These are phyloP conservation scores for Beauveria scarabaeidicola DNA, from an alignment of 2,329 filamentous ascomycete species.

Conservation along the genomic window DNA sequence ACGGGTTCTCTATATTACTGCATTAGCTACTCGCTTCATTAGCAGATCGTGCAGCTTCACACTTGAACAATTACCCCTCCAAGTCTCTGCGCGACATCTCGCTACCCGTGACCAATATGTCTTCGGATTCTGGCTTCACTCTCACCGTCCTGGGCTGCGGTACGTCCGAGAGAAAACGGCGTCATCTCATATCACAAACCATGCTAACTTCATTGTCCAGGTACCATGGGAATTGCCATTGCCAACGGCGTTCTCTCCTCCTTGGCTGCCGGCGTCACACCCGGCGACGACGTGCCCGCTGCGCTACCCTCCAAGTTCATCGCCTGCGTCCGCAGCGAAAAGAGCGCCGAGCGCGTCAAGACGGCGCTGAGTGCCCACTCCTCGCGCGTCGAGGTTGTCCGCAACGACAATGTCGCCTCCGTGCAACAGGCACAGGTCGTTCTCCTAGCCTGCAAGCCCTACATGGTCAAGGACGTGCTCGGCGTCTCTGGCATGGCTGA, in stretches of 20 bases:
- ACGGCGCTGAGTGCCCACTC: slow-evolving; percentile 56
- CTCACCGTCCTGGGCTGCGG: slow-evolving; percentile 77
- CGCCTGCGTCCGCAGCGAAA: slow-evolving; percentile 66
- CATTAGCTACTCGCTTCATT: background rate
- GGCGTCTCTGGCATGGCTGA: slow-evolving; percentile 58
- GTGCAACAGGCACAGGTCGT: slow-evolving; percentile 63
- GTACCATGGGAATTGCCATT: slow-evolving; percentile 80
- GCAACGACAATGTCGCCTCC: slow-evolving; percentile 63
- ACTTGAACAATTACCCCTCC: background rate
- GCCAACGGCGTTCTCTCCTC: slow-evolving; percentile 71
- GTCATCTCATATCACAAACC: background rate
- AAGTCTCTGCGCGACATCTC: background rate
- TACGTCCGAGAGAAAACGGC: slow-evolving; percentile 31
- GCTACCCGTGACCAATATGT: slow-evolving; percentile 9
- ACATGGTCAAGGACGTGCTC: slow-evolving; percentile 62
- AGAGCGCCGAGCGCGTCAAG: slow-evolving; percentile 61
- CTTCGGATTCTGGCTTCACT: slow-evolving; percentile 40
- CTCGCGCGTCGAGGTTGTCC: slow-evolving; percentile 54
- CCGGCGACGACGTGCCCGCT: slow-evolving; percentile 40
- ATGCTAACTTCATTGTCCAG: slow-evolving; percentile 31
- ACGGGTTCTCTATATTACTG: background rate
- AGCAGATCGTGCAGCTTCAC: background rate
- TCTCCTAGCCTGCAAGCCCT: slow-evolving; percentile 73
- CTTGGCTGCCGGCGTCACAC: slow-evolving; percentile 44
- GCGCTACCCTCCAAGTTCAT: slow-evolving; percentile 68